Evolutionary conservation across 2,329 filamentous ascomycete genomes (phyloP).

Genomic region (Hymenoscyphus infarciens): DNA sequence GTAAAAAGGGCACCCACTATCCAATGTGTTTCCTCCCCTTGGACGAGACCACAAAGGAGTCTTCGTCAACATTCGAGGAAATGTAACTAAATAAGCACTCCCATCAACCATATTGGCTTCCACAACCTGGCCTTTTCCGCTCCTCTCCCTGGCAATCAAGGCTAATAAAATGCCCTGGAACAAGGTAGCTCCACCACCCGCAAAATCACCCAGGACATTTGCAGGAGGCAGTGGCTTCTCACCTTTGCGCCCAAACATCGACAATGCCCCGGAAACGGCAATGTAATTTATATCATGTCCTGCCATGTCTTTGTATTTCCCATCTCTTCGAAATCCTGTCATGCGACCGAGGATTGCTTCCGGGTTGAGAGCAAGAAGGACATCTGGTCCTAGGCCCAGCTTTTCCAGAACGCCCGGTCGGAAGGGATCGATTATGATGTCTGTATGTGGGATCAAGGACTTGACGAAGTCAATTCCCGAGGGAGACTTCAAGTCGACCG

Average conservation of each 20-base stretch:
- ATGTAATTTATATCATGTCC: slow-evolving; percentile 98
- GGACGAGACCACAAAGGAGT: slow-evolving; percentile 58
- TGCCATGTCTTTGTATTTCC: slow-evolving; percentile 81
- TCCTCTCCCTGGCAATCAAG: slow-evolving; percentile 60
- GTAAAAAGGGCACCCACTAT: slow-evolving; percentile 85
- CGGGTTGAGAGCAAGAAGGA: slow-evolving; percentile 65
- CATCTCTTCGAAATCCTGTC: slow-evolving; percentile 86
- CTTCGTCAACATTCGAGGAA: slow-evolving; percentile 66
- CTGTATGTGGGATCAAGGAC: slow-evolving; percentile 57
- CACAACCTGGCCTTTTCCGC: slow-evolving; percentile 78
- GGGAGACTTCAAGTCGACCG: slow-evolving; percentile 71
- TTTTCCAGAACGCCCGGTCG: slow-evolving; percentile 87
- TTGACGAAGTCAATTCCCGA: slow-evolving; percentile 63
- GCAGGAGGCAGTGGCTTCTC: slow-evolving; percentile 73
- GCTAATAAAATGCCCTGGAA: slow-evolving; percentile 82
- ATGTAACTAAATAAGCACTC: slow-evolving; percentile 71
- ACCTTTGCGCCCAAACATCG: slow-evolving; percentile 66
- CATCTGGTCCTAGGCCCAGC: slow-evolving; percentile 68
- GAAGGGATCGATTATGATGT: slow-evolving; percentile 90
- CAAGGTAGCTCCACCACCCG: slow-evolving; percentile 78
- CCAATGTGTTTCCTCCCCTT: slow-evolving; percentile 74
- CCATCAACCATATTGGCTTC: slow-evolving; percentile 98
- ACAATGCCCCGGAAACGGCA: slow-evolving; percentile 76
- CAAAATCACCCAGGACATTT: slow-evolving; percentile 89
- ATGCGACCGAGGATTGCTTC: slow-evolving; percentile 78